A percentile compares a stretch with the other conserved stretches of the same genome.
phyloP scores from a whole-genome alignment of 1,139 yeast species.

The Blastobotrys persicus region DNA sequence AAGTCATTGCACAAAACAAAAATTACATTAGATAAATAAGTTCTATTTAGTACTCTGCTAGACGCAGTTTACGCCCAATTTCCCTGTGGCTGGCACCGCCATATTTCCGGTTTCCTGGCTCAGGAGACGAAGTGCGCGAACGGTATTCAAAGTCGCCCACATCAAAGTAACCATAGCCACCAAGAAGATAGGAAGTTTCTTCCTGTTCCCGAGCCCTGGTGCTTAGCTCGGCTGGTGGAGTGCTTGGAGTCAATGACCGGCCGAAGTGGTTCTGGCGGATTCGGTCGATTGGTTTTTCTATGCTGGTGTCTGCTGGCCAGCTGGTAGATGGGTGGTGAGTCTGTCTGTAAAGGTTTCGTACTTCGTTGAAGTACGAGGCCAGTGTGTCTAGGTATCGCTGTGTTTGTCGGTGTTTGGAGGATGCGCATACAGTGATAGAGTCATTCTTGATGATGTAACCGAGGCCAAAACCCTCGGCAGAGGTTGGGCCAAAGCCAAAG shows the following conservation, averaged over 20 bases:
- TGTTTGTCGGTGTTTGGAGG: conserved; percentile 90
- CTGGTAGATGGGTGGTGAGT: conserved; percentile 13
- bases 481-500: conserved; percentile 91
- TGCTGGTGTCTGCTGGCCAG: conserved; percentile 6
- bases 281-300: neutral
- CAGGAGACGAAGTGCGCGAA: conserved; percentile 70
- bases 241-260: conserved; percentile 22
- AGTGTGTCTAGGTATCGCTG: conserved; percentile 73
- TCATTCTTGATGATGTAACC: conserved; percentile 88
- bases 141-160: conserved; percentile 61
- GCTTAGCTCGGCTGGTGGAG: conserved; percentile 12
- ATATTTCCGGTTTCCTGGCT: conserved; percentile 43
- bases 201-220: conserved; percentile 26
- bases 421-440: conserved; percentile 79
- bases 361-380: conserved; percentile 63
- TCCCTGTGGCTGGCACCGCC: conserved; percentile 37
- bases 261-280: conserved; percentile 23
- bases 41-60: conserved; percentile 58
- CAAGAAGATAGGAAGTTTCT: conserved; percentile 52
- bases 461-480: conserved; percentile 86
- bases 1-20: neutral
- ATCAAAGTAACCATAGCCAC: conserved; percentile 79
- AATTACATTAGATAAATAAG: neutral
- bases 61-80: conserved; percentile 68
- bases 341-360: conserved; percentile 47